phyloP scores from a whole-genome alignment of 805 yeast species.

The Saccharomycopsis oosterbeekiorum region DNA sequence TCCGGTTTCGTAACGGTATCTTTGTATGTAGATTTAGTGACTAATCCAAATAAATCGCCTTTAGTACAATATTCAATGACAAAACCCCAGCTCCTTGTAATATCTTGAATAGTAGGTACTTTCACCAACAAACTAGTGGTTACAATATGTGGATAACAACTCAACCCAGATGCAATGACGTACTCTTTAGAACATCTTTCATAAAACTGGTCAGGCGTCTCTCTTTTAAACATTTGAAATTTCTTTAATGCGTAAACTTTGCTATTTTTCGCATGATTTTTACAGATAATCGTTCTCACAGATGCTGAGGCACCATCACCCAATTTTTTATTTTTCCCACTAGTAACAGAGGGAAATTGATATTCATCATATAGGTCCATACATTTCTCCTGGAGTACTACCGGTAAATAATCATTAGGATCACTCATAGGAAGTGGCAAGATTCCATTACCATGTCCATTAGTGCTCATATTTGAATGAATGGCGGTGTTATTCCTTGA shows the following conservation, averaged over 20 bases:
- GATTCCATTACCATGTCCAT: conserved; percentile 19
- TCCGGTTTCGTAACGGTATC: conserved; percentile 33
- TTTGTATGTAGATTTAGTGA: conserved; percentile 56
- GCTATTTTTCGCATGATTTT: conserved; percentile 21
- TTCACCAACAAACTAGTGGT: conserved; percentile 45
- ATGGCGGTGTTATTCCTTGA: background rate
- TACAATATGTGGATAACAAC: conserved; percentile 52
- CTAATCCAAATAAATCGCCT: conserved; percentile 63
- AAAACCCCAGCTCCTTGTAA: conserved; percentile 70
- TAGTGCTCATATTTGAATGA: conserved; percentile 2
- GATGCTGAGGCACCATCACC: conserved; percentile 71
- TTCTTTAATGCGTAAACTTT: conserved; percentile 55
- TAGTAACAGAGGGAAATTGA: conserved; percentile 30
- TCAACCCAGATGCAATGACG: conserved; percentile 44
- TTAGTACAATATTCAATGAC: conserved; percentile 88
- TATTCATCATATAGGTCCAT: conserved; percentile 46
- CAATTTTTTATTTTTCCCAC: conserved; percentile 36
- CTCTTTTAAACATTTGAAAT: conserved; percentile 50
- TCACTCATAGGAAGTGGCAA: conserved; percentile 53
- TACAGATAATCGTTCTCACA: conserved; percentile 40
- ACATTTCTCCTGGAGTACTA: conserved; percentile 37
- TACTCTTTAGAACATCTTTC: conserved; percentile 54
- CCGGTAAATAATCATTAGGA: conserved; percentile 56
- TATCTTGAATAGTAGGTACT: conserved; percentile 42
- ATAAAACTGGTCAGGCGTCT: conserved; percentile 56